These are phyloP conservation scores for Conticribra weissflogii DNA, from an alignment of 108 stramenopile species.

Conservation along the genomic window DNA sequence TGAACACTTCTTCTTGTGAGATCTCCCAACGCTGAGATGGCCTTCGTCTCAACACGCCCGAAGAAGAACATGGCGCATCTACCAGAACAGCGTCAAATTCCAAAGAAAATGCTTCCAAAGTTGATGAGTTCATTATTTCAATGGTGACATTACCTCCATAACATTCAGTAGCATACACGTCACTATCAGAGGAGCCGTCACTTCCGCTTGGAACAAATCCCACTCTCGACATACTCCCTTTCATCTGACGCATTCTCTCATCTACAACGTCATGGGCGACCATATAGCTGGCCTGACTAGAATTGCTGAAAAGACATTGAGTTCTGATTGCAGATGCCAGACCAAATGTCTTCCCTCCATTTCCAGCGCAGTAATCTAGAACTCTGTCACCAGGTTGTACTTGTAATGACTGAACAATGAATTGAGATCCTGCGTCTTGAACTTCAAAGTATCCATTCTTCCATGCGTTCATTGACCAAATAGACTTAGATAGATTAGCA, in stretches of 20 bases:
- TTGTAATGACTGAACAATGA: constrained; percentile 48
- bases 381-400: constrained; percentile 28
- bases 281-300: constrained; percentile 9
- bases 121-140: constrained; percentile 24
- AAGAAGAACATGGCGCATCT: constrained; percentile 58
- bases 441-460: constrained; percentile 60
- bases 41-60: constrained; percentile 51
- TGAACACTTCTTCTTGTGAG: constrained; percentile 23
- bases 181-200: neutral
- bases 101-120: neutral
- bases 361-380: constrained; percentile 62
- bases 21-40: constrained; percentile 57
- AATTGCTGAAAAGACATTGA: neutral
- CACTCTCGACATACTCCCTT: constrained; percentile 51
- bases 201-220: constrained; percentile 17
- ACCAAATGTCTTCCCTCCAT: constrained; percentile 61
- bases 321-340: constrained; percentile 34
- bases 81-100: constrained; percentile 53
- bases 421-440: constrained; percentile 61
- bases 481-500: constrained; percentile 38
- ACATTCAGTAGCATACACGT: neutral
- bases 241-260: constrained; percentile 49
- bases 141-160: constrained; percentile 13
- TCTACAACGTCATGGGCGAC: constrained; percentile 55
- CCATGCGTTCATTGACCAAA: constrained; percentile 58